These are phyloP conservation scores for Hymenoscyphus fraxineus DNA, from an alignment of 2,329 filamentous ascomycete genomes.

Conservation along the genomic window DNA sequence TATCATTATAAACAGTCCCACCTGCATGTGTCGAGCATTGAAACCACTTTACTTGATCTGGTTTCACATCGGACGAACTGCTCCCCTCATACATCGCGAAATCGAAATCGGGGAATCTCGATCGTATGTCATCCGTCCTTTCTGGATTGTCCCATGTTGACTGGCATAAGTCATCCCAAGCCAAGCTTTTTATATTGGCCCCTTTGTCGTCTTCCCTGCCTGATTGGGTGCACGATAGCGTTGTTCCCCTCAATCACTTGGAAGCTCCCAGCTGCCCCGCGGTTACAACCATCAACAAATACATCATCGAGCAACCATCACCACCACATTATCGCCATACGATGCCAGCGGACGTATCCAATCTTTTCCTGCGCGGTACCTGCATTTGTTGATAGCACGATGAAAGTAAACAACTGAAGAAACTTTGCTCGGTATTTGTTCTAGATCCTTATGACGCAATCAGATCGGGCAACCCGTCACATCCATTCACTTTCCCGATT, in stretches of 20 bases:
- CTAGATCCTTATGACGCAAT: background rate
- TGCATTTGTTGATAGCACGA: background rate
- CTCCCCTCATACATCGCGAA: background rate
- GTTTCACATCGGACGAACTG: background rate
- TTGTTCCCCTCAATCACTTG: background rate
- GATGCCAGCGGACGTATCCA: background rate
- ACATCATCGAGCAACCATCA: background rate
- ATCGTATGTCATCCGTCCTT: background rate
- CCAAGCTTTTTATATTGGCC: background rate
- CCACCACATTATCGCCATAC: background rate
- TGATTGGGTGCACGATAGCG: background rate
- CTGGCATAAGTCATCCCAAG: background rate
- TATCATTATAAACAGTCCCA: background rate
- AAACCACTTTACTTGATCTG: no score
- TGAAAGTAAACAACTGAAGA: background rate
- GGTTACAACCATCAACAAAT: background rate
- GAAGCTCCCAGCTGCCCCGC: constrained; percentile 1
- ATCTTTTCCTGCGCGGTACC: background rate
- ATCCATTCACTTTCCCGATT: background rate
- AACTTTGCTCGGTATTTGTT: background rate
- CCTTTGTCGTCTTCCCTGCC: background rate
- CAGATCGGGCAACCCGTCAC: background rate
- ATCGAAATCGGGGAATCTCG: background rate
- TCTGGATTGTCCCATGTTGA: background rate
- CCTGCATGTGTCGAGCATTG: background rate